phyloP scores from a whole-genome alignment of 2,329 filamentous ascomycete genomes.

The Colletotrichum acutatum region DNA sequence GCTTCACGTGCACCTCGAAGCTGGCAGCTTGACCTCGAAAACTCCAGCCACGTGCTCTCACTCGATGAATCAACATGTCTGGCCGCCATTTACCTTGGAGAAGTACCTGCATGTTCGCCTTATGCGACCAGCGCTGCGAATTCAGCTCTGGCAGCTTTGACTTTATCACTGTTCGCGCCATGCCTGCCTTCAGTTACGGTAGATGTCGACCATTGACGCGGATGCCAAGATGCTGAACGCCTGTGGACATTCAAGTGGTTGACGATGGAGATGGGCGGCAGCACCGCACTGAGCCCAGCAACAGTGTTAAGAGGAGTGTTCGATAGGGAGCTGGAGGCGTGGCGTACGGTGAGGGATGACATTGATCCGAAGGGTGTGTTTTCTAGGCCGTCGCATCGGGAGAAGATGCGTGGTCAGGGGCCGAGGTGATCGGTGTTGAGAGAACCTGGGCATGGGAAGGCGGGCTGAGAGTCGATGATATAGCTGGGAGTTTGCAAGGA shows the following conservation, averaged over 20 bases:
- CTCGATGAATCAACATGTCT: constrained; percentile 74
- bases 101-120: constrained; percentile 83
- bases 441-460: constrained; percentile 9
- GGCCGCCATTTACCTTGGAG: constrained; percentile 84
- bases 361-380: constrained; percentile 89
- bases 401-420: constrained; percentile 65
- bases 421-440: constrained; percentile 46
- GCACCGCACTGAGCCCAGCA: constrained; percentile 96
- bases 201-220: constrained; percentile 82
- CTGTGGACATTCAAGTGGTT: constrained; percentile 90
- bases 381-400: constrained; percentile 88
- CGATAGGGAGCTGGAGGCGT: constrained; percentile 74
- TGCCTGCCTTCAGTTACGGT: constrained; percentile 74
- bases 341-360: constrained; percentile 74
- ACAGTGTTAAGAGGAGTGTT: constrained; percentile 72
- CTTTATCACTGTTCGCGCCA: too few relatives aligned
- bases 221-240: constrained; percentile 75
- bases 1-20: constrained; percentile 90
- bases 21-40: constrained; percentile 95
- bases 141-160: constrained; percentile 88
- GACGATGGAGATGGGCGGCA: constrained; percentile 85
- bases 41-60: constrained; percentile 77
- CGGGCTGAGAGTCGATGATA: constrained; percentile 15
- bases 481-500: not conserved
- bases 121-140: constrained; percentile 77